A percentile compares a stretch with the other conserved stretches of the same genome.
phyloP scores from a whole-genome alignment of 2,329 filamentous ascomycete genomes.

The Calonectria pseudoturangicola region DNA sequence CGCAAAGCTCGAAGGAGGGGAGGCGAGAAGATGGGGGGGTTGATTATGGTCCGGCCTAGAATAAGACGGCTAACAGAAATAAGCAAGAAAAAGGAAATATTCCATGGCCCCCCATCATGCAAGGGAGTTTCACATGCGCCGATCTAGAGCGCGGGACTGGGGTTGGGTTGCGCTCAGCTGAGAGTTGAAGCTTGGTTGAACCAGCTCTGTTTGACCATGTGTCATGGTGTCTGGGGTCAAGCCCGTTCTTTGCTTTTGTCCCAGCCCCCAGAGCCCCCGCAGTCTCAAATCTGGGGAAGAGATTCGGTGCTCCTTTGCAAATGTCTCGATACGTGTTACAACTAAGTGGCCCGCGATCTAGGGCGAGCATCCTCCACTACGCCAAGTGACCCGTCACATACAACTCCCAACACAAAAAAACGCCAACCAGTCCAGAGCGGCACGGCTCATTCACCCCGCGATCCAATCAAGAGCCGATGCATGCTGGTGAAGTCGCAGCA shows the following conservation, averaged over 20 bases:
- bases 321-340: slow-evolving; percentile 20
- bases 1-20: background rate
- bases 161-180: background rate
- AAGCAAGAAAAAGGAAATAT: background rate
- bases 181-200: background rate
- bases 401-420: slow-evolving; percentile 1
- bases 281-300: slow-evolving; percentile 12
- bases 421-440: too few relatives aligned
- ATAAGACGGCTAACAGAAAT: background rate
- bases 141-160: slow-evolving; percentile 1
- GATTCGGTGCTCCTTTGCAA: slow-evolving; percentile 4
- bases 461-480: background rate
- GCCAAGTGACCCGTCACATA: slow-evolving; percentile 30
- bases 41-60: background rate
- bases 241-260: background rate
- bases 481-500: background rate
- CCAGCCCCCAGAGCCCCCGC: background rate
- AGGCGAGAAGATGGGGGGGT: background rate
- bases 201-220: background rate
- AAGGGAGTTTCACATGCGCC: slow-evolving; percentile 3
- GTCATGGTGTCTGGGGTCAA: too few relatives aligned
- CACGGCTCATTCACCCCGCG: slow-evolving; percentile 11
- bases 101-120: background rate
- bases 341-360: slow-evolving; percentile 21
- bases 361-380: slow-evolving; percentile 6